Evolutionary conservation across 306 rosid genomes (phyloP), one percentile per base, ranked within the genome.

Genomic region (Citrullus mucosospermus): DNA sequence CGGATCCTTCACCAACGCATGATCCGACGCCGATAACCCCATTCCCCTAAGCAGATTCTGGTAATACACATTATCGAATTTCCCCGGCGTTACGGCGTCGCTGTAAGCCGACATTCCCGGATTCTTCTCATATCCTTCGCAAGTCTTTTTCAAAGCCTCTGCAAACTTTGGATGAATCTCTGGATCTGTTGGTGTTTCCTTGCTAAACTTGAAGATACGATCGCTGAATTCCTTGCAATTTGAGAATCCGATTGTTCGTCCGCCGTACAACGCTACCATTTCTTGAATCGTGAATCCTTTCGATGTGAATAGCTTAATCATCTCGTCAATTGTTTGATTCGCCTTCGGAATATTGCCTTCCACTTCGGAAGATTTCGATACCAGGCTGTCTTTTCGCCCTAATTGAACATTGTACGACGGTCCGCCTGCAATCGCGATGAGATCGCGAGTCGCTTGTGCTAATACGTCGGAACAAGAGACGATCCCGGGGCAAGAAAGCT

Each of bases 391-490:
- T 61, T 84, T 81, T 9, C 89, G 85, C 16, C 91, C 91, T 8
- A 88, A 58, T 1, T 43, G 76, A 4, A 88, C 87, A 18, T 43
- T 11, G 80, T 86, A 88, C 70, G 61, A 86, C 0, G 91, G 91
- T 28, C 91, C 91, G 4, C 91, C 91, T 0, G 82, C 81, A 81
- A 84, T 77, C 43, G 79, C 81, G 76, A 88, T 18, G 17, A 88
- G 88, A 61, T 88, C 91, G 8, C 91, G 77, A 1, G 89, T 78
- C 16, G 88, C 77, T 28, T 84, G 85, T 6, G 91, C 89, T 8
- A 86, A 72, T 30, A 88, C 79, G 76, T 88, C 91, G 15, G 91
- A 48, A 59, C 91, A 88, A 0, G 91, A 88, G 36, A 88, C 91
- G 9, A 86, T 57, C 48, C 87, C 88, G 4, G 91, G 91, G 57